Conservation (phyloP, 2,329 filamentous ascomycete genomes). For the Talaromyces sp. region DNA sequence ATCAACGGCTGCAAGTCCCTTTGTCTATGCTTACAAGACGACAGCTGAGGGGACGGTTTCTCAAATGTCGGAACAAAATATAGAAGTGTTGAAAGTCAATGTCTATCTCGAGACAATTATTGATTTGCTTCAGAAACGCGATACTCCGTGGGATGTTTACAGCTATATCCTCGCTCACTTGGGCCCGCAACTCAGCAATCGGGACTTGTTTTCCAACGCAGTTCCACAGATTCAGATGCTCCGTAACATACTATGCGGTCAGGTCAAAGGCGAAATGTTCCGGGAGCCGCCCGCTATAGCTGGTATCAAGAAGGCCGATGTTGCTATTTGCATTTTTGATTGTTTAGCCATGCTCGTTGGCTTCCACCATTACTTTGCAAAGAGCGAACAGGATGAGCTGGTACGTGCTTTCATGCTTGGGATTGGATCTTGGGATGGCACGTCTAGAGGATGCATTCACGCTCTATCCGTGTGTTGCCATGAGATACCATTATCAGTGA, state of each 20-base stretch:
- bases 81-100: constrained; percentile 52
- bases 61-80: constrained; percentile 27
- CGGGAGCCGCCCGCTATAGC: constrained; percentile 75
- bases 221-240: constrained; percentile 71
- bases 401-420: constrained; percentile 81
- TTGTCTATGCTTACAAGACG: constrained; percentile 46
- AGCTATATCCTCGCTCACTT: constrained; percentile 83
- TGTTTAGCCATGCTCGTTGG: constrained; percentile 81
- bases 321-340: constrained; percentile 83
- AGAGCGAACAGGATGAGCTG: constrained; percentile 82
- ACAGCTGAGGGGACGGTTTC: constrained; percentile 19
- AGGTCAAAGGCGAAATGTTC: constrained; percentile 71
- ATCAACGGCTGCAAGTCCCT: constrained; percentile 44
- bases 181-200: constrained; percentile 82
- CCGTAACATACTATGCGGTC: constrained; percentile 71
- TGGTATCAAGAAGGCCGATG: constrained; percentile 77
- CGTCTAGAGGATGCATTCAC: constrained; percentile 89
- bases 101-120: constrained; percentile 74
- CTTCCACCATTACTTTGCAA: constrained; percentile 80
- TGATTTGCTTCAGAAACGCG: constrained; percentile 61
- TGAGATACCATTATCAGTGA: constrained; percentile 81
- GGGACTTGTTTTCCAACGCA: constrained; percentile 71
- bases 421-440: constrained; percentile 76
- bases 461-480: constrained; percentile 92
- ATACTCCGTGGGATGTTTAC: constrained; percentile 85